Conservation (phyloP, 2,329 filamentous ascomycete genomes). For the Penicillium vulpinum region DNA sequence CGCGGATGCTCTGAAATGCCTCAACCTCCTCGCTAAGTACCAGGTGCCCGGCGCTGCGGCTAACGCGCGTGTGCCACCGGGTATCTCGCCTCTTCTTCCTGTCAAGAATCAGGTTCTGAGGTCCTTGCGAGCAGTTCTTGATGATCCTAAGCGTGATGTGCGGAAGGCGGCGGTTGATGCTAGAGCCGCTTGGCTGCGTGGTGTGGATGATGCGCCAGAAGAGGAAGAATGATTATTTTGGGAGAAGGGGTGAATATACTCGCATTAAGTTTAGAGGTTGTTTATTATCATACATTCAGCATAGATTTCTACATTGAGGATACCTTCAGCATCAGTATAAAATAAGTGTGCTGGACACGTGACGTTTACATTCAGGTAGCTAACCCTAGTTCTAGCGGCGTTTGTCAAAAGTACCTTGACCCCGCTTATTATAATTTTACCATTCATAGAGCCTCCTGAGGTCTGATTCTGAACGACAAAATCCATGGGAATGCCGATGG, state of each 20-base stretch:
- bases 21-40: constrained; percentile 38
- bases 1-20: constrained; percentile 38
- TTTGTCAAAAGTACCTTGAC: background rate
- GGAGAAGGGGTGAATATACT: background rate
- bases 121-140: constrained; percentile 55
- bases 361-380: background rate
- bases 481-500: background rate
- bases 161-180: constrained; percentile 63
- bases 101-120: constrained; percentile 59
- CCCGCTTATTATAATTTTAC: too few relatives aligned
- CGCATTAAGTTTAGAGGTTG: background rate
- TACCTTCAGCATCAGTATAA: background rate
- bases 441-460: background rate
- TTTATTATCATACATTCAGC: background rate
- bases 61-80: constrained; percentile 27
- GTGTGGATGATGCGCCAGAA: constrained; percentile 59
- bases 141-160: constrained; percentile 64
- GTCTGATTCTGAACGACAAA: background rate
- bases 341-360: background rate
- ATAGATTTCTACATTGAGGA: background rate
- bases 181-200: constrained; percentile 58
- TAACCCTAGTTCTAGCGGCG: background rate
- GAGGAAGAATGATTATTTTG: constrained; percentile 50
- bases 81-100: constrained; percentile 53
- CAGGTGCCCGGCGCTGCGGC: constrained; percentile 26